phyloP scores from a whole-genome alignment of 1,139 yeast genomes.

The Wickerhamiella pararugosa region DNA sequence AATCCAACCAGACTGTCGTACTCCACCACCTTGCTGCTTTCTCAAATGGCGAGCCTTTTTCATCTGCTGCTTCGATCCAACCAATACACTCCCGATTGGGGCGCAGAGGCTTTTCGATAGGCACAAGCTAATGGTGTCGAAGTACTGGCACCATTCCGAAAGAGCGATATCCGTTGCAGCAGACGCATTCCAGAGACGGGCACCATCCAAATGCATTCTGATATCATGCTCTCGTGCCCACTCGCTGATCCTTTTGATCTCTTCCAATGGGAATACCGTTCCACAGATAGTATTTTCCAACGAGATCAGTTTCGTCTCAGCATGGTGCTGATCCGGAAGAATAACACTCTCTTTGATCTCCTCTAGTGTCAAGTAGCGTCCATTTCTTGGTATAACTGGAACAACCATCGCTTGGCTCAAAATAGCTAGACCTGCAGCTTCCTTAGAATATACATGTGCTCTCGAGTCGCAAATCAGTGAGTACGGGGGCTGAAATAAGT shows the following conservation, averaged over 20 bases:
- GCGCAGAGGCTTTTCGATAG: constrained; percentile 87
- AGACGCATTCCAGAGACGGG: constrained; percentile 87
- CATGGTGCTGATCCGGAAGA: constrained; percentile 73
- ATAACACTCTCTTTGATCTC: constrained; percentile 52
- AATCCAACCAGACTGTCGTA: constrained; percentile 77
- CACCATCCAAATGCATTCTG: constrained; percentile 80
- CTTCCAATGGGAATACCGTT: constrained; percentile 65
- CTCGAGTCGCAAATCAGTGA: constrained; percentile 71
- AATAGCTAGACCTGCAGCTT: constrained; percentile 85
- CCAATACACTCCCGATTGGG: constrained; percentile 83
- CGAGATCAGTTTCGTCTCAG: constrained; percentile 75
- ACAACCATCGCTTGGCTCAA: constrained; percentile 86
- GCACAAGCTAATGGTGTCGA: constrained; percentile 83
- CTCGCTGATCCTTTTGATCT: constrained; percentile 52
- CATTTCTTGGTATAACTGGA: constrained; percentile 65
- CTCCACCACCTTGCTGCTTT: constrained; percentile 92
- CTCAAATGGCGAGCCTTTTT: constrained; percentile 72
- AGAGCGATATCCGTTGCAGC: constrained; percentile 59
- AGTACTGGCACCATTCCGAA: constrained; percentile 56
- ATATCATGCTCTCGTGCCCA: constrained; percentile 56
- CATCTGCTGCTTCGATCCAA: constrained; percentile 48
- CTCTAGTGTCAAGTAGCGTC: constrained; percentile 61
- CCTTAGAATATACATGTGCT: constrained; percentile 69
- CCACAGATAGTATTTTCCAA: constrained; percentile 87
- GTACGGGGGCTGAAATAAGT: constrained; percentile 74